Evolutionary conservation across 345 rosid genomes (phyloP).

Genomic region (Eucalyptus cladocalyx): DNA sequence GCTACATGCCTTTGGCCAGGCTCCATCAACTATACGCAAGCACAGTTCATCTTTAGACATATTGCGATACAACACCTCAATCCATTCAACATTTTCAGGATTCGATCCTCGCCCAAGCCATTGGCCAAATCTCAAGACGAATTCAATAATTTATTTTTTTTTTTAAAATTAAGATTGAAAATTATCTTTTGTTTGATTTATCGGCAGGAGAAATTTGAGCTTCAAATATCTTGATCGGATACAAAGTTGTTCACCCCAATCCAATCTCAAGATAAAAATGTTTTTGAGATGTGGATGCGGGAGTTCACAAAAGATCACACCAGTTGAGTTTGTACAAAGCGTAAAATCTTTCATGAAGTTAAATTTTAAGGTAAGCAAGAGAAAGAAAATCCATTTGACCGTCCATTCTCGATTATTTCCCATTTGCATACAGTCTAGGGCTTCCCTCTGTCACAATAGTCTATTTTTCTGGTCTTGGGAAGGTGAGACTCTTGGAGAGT

Average conservation of each 20-base stretch:
- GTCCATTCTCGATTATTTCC: too few relatives aligned
- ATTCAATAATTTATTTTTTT: not conserved
- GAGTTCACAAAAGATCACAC: not conserved
- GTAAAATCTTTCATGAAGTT: not conserved
- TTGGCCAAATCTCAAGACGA: not conserved
- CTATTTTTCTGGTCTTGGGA: slow-evolving; percentile 83
- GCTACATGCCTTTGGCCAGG: not conserved
- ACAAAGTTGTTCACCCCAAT: not conserved
- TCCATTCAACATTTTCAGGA: not conserved
- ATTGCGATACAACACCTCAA: not conserved
- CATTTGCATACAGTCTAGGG: slow-evolving; percentile 19
- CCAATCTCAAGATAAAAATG: not conserved
- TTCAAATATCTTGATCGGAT: not conserved
- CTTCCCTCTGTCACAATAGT: slow-evolving; percentile 75
- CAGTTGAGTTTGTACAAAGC: not conserved
- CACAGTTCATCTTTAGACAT: not conserved
- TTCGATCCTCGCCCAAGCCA: not conserved
- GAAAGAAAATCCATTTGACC: too few relatives aligned
- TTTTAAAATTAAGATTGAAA: not conserved
- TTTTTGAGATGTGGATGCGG: not conserved
- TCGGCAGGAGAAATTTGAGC: not conserved
- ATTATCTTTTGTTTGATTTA: not conserved
- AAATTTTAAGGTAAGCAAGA: too few relatives aligned
- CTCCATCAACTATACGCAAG: not conserved
- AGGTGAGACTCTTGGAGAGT: slow-evolving; percentile 17